A percentile compares a stretch with the other conserved stretches of the same genome.
These are phyloP conservation scores for Kappamyces sp. DNA, from an alignment of 192 early-diverging fungal genomes.

Conservation along the genomic window DNA sequence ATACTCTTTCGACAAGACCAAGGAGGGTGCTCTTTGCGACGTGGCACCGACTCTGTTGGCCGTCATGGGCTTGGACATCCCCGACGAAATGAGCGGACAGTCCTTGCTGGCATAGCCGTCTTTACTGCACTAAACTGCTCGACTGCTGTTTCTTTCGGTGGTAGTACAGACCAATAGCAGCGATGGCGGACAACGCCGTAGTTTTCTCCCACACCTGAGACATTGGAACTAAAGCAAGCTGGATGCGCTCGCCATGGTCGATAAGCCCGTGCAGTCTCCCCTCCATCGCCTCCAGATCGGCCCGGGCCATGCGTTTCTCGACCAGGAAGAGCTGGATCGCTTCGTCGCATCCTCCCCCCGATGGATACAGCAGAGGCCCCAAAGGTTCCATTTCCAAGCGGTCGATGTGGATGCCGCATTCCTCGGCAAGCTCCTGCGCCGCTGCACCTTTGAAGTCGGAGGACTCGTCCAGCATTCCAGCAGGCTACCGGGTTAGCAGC, in stretches of 20 bases:
- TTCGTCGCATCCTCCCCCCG: conserved; percentile 78
- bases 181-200: no score
- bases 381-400: conserved; percentile 62
- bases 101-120: conserved; percentile 30
- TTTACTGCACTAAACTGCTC: no score
- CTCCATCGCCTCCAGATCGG: conserved; percentile 51
- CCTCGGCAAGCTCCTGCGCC: conserved; percentile 74
- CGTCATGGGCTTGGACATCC: conserved; percentile 85
- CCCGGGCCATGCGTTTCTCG: conserved; percentile 42
- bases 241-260: conserved; percentile 70
- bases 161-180: no score
- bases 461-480: conserved; percentile 77
- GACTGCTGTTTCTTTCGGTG: no score
- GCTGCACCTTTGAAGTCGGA: conserved; percentile 70
- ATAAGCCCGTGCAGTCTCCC: conserved; percentile 64
- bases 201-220: no score
- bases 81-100: conserved; percentile 92
- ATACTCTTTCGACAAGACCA: conserved; percentile 43
- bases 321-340: conserved; percentile 65
- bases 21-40: conserved; percentile 75
- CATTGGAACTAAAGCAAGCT: no score
- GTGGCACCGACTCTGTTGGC: conserved; percentile 94
- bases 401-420: conserved; percentile 64
- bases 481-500: conserved; percentile 35
- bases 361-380: conserved; percentile 61